Base-by-base conservation (phyloP, 164 flowering plant species). In the Pachysandra terminalis region DNA sequence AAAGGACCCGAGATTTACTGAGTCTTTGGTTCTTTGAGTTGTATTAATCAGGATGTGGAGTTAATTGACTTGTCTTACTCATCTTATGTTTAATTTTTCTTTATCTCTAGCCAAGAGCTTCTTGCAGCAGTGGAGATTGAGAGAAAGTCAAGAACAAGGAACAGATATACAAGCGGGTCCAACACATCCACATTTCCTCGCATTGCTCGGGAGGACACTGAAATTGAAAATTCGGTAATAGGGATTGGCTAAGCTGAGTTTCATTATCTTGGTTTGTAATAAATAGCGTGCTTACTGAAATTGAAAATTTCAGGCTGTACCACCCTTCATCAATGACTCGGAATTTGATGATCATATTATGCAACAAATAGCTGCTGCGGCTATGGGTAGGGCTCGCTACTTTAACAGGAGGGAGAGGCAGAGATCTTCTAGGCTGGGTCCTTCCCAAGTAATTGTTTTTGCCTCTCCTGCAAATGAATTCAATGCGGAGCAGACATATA, bases 31-130 rank as follows among this genome's bases (percentile, higher is more conserved):
- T 40, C 45, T 40, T 10, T 5, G 45, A 40, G 45, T 5, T 5
- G 45, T 10, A 40, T 5, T 5, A 40, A 10, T 5, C 45, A 40
- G 5, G 10, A 40, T 40, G 7, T 5, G 45, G 10, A 40, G 5
- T 40, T 10, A 45, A 45, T 12, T 45, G 51, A 1, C 10, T 45
- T 45, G 51, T 45, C 15, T 3, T 45, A 45, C 10, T 27, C 23
- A 25, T 35, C n/a, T 24, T 24, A 17, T 48, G 21, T 37, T 28
- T 28, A 5, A 45, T 45, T 45, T 45, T 27, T 40, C 10, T 63
- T 27, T 27, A 14, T 72, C 63, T 73, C 54, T 69, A 90, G 96
- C 81, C 96, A 87, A 80, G 90, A 86, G 74, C 89, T 90, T 70
- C 79, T 90, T 64, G 80, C 76, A 56, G 88, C 90, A 51, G 83